These are phyloP conservation scores for Paramecium primaurelia DNA, from an alignment of 73 alveolate genomes.

Conservation along the genomic window DNA sequence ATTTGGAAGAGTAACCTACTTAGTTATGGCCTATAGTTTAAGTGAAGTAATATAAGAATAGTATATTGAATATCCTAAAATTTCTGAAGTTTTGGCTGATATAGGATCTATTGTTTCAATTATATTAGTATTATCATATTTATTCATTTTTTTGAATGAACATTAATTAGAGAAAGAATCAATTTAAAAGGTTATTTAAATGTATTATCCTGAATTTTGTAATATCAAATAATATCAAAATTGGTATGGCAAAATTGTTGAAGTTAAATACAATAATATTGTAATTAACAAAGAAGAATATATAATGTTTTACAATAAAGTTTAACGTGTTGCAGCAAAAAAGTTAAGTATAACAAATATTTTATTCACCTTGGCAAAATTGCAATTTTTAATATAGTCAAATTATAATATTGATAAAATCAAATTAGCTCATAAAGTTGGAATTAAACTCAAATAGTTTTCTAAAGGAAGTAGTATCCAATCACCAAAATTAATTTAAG, in stretches of 20 bases:
- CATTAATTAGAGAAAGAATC: neutral
- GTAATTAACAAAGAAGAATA: neutral
- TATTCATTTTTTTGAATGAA: neutral
- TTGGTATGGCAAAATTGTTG: neutral
- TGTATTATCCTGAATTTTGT: slow-evolving; percentile 19
- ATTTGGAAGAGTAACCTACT: neutral
- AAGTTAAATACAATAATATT: neutral
- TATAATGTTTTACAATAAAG: neutral
- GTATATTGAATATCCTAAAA: slow-evolving; percentile 24
- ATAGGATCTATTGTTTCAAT: slow-evolving; percentile 13
- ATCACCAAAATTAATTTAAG: neutral
- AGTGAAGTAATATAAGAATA: neutral
- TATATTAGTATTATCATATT: neutral
- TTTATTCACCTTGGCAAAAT: neutral
- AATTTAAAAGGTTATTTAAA: neutral
- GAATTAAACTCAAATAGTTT: neutral
- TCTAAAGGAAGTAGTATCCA: neutral
- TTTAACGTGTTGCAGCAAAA: neutral
- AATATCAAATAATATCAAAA: neutral
- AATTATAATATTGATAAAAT: neutral
- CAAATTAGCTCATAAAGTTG: neutral
- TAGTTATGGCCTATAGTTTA: neutral
- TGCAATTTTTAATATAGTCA: neutral
- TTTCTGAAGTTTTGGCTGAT: neutral
- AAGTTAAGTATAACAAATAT: neutral